Percentiles rank a stretch among this genome's conserved stretches.
Evolutionary conservation across 2,329 filamentous ascomycete species (phyloP).

Genomic region (Pleoardoris graminearum): DNA sequence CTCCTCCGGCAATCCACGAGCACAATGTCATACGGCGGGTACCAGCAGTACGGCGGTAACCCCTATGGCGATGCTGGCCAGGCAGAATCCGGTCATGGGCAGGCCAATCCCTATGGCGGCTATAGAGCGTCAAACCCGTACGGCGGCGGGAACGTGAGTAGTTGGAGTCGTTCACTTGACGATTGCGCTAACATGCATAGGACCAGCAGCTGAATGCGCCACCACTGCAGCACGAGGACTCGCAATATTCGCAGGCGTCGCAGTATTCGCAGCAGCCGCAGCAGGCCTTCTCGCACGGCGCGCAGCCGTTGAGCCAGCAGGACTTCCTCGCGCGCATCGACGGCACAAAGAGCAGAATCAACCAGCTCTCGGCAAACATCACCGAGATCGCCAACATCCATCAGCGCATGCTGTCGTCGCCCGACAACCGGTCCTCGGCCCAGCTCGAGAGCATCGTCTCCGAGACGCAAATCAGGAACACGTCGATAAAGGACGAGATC

Average conservation of each 20-base stretch:
- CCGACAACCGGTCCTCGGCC: conserved; percentile 57
- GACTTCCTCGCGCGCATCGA: conserved; percentile 72
- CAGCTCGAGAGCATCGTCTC: conserved; percentile 70
- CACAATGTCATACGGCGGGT: conserved; percentile 45
- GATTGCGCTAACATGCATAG: conserved; percentile 22
- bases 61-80: conserved; percentile 61
- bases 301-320: conserved; percentile 60
- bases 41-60: conserved; percentile 62
- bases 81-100: conserved; percentile 39
- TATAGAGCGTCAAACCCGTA: conserved; percentile 39
- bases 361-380: conserved; percentile 67
- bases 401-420: conserved; percentile 69
- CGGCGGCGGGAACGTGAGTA: conserved; percentile 27
- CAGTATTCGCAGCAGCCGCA: conserved; percentile 35
- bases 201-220: conserved; percentile 30
- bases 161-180: conserved; percentile 15
- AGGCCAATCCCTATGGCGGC: conserved; percentile 46
- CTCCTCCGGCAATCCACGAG: conserved; percentile 6
- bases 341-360: conserved; percentile 69
- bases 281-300: conserved; percentile 59
- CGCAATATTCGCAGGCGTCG: conserved; percentile 46
- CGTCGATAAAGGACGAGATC: conserved; percentile 77
- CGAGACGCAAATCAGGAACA: conserved; percentile 72
- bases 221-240: conserved; percentile 38
- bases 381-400: conserved; percentile 70